Conservation (phyloP, 208 protist genomes). For the Acanthamoeba healyi region DNA sequence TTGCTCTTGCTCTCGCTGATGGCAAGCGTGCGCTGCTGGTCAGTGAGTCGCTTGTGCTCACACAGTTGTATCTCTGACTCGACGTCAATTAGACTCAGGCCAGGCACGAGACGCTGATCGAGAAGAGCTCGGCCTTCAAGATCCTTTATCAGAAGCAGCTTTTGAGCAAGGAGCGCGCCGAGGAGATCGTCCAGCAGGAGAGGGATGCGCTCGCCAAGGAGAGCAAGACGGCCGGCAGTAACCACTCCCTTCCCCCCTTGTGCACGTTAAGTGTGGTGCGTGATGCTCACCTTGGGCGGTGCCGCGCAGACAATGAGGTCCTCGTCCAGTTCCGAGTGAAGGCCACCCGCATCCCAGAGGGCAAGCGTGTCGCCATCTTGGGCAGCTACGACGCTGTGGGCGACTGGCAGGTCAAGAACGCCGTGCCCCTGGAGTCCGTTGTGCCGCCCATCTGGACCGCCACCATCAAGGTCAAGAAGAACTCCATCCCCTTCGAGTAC, state of each 20-base stretch:
- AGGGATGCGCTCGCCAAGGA: background rate
- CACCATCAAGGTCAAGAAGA: slow-evolving; percentile 77
- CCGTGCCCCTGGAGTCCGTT: background rate
- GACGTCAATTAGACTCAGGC: background rate
- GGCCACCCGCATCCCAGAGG: slow-evolving; percentile 26
- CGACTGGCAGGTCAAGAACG: slow-evolving; percentile 25
- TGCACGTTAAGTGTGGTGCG: too few relatives aligned
- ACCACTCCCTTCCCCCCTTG: background rate
- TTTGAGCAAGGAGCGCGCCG: slow-evolving; percentile 5
- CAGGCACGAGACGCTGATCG: slow-evolving; percentile 12
- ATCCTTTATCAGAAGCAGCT: slow-evolving; percentile 14
- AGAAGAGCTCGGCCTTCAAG: slow-evolving; percentile 29
- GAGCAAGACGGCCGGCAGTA: background rate
- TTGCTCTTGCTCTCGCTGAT: too few relatives aligned
- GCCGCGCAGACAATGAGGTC: slow-evolving; percentile 33
- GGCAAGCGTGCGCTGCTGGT: background rate
- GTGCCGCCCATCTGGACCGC: slow-evolving; percentile 72
- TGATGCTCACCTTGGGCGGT: background rate
- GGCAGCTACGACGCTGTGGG: slow-evolving; percentile 15
- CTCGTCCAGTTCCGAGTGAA: slow-evolving; percentile 44
- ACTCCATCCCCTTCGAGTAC: slow-evolving; percentile 82
- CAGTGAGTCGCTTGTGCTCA: too few relatives aligned
- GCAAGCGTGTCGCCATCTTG: slow-evolving; percentile 45
- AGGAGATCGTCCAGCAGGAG: slow-evolving; percentile 22
- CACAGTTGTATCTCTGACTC: too few relatives aligned